A percentile compares a stretch with the other conserved stretches of the same genome.
These are phyloP conservation scores for Neopestalotiopsis sp. DNA, from an alignment of 2,329 filamentous ascomycete species.

Conservation along the genomic window DNA sequence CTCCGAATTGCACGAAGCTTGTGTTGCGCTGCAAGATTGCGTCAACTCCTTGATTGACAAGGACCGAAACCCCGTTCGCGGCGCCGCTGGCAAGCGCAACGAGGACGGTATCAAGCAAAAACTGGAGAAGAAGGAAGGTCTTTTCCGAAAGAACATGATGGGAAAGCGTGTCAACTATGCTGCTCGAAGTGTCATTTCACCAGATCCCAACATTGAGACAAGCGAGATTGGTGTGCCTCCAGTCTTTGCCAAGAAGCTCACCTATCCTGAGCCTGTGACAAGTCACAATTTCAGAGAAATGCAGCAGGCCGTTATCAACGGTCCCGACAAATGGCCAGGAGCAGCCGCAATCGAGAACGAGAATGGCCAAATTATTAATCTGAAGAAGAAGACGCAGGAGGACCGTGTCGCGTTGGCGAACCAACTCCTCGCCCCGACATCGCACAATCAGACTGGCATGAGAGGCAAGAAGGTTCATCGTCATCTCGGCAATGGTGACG, in stretches of 20 bases:
- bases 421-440: constrained; percentile 86
- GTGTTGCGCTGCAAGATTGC: constrained; percentile 82
- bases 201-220: constrained; percentile 97
- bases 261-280: constrained; percentile 96
- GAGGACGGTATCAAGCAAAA: constrained; percentile 98
- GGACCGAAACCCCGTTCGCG: constrained; percentile 82
- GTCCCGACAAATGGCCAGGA: constrained; percentile 91
- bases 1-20: constrained; percentile 79
- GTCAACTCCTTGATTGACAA: constrained; percentile 95
- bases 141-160: no score
- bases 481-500: constrained; percentile 94
- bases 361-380: constrained; percentile 86
- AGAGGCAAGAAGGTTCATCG: constrained; percentile 96
- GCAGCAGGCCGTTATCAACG: constrained; percentile 95
- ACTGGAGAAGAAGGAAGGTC: constrained; percentile 96
- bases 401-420: constrained; percentile 91
- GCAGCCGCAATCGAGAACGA: constrained; percentile 96
- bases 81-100: constrained; percentile 76
- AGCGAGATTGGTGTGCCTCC: constrained; percentile 98
- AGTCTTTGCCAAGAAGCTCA: constrained; percentile 96
- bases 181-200: constrained; percentile 95
- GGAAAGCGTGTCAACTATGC: no score
- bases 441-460: constrained; percentile 73
- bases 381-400: constrained; percentile 85
- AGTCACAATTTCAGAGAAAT: constrained; percentile 96